phyloP scores from a whole-genome alignment of 176 grass and related monocot genomes.

The Phragmites australis region DNA sequence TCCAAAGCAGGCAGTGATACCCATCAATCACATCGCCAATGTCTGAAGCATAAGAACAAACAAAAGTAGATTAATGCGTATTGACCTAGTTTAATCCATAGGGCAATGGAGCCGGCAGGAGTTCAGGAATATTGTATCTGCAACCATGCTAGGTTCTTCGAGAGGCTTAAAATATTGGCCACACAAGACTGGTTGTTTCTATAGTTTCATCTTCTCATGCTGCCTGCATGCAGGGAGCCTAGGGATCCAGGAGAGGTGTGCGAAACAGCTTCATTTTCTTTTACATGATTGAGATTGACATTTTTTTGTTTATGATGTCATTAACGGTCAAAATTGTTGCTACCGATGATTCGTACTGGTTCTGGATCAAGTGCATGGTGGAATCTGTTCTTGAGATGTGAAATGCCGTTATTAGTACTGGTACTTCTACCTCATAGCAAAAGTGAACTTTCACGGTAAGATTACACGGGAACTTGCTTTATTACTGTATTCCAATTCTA shows the following conservation, averaged over 20 bases:
- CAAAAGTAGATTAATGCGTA: conserved; percentile 31
- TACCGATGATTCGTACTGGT: conserved; percentile 39
- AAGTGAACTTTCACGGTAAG: neutral
- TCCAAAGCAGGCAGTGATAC: neutral
- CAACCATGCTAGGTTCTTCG: conserved; percentile 21
- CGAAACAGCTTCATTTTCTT: conserved; percentile 6
- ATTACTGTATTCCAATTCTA: conserved; percentile 15
- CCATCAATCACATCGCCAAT: conserved; percentile 29
- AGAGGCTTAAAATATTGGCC: conserved; percentile 12
- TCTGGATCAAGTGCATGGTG: conserved; percentile 24
- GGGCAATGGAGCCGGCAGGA: conserved; percentile 58
- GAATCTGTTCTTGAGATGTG: conserved; percentile 24
- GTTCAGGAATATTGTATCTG: conserved; percentile 35
- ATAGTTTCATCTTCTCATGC: conserved; percentile 13
- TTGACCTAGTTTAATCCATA: conserved; percentile 39
- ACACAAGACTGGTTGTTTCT: neutral
- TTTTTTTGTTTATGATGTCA: conserved; percentile 36
- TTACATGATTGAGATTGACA: conserved; percentile 20
- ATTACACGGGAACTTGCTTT: conserved; percentile 9
- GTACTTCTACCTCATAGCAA: conserved; percentile 8
- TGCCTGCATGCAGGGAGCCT: conserved; percentile 23
- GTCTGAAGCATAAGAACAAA: conserved; percentile 43
- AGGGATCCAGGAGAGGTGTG: conserved; percentile 38
- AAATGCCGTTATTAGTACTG: conserved; percentile 2
- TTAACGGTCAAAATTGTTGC: conserved; percentile 55